Evolutionary conservation across 2,329 filamentous ascomycete species (phyloP).

Genomic region (Pyrenophora teres): DNA sequence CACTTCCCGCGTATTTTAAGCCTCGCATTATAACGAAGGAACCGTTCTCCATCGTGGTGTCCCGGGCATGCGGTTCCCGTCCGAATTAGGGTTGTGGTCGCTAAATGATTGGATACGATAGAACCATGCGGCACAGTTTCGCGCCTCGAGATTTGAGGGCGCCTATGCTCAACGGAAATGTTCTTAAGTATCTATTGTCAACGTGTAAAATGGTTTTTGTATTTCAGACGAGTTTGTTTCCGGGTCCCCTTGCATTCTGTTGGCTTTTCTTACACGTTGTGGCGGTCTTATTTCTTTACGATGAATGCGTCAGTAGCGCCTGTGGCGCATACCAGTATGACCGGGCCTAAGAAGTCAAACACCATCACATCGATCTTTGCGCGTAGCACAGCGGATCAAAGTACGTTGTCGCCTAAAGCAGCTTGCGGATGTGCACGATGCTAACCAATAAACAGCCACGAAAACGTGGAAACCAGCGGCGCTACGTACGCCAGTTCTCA

Average conservation of each 20-base stretch:
- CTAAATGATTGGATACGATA: constrained; percentile 9
- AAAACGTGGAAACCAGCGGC: background rate
- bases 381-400: no score
- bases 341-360: no score
- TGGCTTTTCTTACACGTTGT: background rate
- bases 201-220: background rate
- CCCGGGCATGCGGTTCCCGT: background rate
- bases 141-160: constrained; percentile 11
- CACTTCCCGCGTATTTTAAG: constrained; percentile 3
- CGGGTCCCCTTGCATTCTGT: no score
- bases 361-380: no score
- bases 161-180: constrained; percentile 5
- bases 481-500: constrained; percentile 1
- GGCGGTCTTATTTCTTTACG: no score
- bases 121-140: constrained; percentile 8
- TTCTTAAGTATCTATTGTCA: constrained; percentile 12
- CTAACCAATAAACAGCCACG: no score
- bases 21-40: constrained; percentile 2
- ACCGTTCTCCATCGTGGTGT: background rate
- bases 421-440: no score
- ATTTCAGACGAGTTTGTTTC: no score
- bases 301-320: no score
- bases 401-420: no score
- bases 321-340: no score
- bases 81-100: constrained; percentile 5